These are phyloP conservation scores for Tricholoma terreum DNA, from an alignment of 768 basidiomycete genomes.

Conservation along the genomic window DNA sequence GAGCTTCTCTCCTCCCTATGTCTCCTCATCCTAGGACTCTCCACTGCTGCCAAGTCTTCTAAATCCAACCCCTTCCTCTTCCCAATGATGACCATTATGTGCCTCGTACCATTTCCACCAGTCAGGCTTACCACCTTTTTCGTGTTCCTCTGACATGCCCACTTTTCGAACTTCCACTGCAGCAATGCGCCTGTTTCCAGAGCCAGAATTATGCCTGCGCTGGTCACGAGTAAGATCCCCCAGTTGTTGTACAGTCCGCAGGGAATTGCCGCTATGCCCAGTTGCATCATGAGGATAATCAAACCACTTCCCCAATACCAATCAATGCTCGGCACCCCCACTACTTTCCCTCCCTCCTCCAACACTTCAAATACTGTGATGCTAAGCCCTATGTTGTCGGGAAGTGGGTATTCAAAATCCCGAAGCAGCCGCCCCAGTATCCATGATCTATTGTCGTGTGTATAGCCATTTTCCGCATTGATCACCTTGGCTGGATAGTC, in stretches of 20 bases:
- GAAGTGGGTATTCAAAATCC: constrained; percentile 18
- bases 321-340: constrained; percentile 23
- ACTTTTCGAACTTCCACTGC: constrained; percentile 30
- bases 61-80: constrained; percentile 22
- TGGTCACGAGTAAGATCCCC: constrained; percentile 27
- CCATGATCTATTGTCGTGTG: constrained; percentile 25
- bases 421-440: constrained; percentile 26
- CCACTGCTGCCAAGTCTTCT: constrained; percentile 32
- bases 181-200: constrained; percentile 22
- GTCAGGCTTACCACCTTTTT: constrained; percentile 26
- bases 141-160: constrained; percentile 19
- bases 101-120: constrained; percentile 25
- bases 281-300: constrained; percentile 21
- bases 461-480: constrained; percentile 18
- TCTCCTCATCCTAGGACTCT: too few relatives aligned
- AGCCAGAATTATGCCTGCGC: constrained; percentile 23
- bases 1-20: background rate
- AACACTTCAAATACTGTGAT: constrained; percentile 2
- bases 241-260: constrained; percentile 22
- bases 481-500: constrained; percentile 21
- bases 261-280: constrained; percentile 27
- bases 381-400: too few relatives aligned
- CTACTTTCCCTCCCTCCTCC: background rate
- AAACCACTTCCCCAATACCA: constrained; percentile 25
- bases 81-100: constrained; percentile 28